phyloP scores from a whole-genome alignment of 2,329 filamentous ascomycete species.

The Pseudogymnoascus sp. region DNA sequence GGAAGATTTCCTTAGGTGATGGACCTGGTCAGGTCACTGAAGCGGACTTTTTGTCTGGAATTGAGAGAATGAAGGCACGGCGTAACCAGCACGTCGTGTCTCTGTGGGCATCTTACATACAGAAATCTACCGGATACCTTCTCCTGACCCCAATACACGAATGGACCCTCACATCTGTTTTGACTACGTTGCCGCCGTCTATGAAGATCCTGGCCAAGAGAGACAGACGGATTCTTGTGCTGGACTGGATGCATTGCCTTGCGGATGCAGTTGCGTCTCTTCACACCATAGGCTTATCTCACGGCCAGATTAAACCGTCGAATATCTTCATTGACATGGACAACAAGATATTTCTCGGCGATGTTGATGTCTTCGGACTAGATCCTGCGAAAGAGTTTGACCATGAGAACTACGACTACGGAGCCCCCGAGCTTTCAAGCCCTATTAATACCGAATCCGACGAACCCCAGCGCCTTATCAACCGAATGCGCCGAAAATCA shows the following conservation, averaged over 20 bases:
- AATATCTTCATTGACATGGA: conserved; percentile 59
- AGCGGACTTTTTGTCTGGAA: conserved; percentile 52
- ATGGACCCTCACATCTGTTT: conserved; percentile 58
- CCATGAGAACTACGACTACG: conserved; percentile 65
- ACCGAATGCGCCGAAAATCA: conserved; percentile 32
- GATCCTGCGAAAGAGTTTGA: conserved; percentile 47
- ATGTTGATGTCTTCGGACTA: conserved; percentile 43
- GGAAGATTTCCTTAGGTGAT: conserved; percentile 46
- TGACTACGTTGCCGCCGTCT: conserved; percentile 53
- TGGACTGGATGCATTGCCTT: conserved; percentile 71
- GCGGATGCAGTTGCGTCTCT: conserved; percentile 59
- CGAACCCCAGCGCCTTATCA: conserved; percentile 28
- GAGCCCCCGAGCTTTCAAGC: conserved; percentile 53
- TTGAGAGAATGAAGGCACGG: conserved; percentile 50
- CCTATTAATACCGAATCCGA: conserved; percentile 28
- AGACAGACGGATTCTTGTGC: conserved; percentile 49
- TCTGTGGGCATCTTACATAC: conserved; percentile 63
- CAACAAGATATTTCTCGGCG: conserved; percentile 60
- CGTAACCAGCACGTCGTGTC: conserved; percentile 64
- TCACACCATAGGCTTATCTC: conserved; percentile 55
- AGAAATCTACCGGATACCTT: conserved; percentile 55
- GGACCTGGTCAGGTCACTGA: conserved; percentile 38
- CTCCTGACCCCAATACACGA: conserved; percentile 61
- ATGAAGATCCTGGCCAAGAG: conserved; percentile 56
- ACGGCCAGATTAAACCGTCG: conserved; percentile 63